Conservation (phyloP, 257 asterid genomes). For the Fraxinus americana region DNA sequence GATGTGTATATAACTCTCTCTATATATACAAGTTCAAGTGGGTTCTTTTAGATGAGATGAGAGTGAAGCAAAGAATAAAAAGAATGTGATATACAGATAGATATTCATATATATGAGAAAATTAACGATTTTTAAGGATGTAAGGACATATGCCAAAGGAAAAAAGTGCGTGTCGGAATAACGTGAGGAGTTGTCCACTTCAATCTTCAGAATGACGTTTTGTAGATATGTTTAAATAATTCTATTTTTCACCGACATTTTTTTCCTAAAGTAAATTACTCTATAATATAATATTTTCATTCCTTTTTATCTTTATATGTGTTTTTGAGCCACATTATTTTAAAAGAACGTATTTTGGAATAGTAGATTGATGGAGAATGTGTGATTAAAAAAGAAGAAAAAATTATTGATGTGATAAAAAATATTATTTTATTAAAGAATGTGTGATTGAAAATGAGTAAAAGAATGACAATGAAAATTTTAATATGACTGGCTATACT, state of each 20-base stretch:
- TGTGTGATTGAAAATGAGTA: no score
- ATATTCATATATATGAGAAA: not conserved
- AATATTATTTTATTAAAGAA: no score
- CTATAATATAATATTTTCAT: no score
- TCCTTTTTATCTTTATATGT: no score
- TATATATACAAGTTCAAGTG: not conserved
- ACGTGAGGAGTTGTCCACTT: slow-evolving; percentile 4
- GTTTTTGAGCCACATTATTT: no score
- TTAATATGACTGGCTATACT: no score
- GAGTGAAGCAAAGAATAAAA: slow-evolving; percentile 4
- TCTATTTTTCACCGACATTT: slow-evolving; percentile 31
- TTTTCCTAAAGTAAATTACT: not conserved
- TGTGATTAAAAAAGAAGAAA: no score
- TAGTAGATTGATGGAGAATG: no score
- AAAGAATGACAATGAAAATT: no score
- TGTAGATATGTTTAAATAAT: not conserved
- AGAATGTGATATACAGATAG: not conserved
- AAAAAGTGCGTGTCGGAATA: slow-evolving; percentile 35
- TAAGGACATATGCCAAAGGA: slow-evolving; percentile 32
- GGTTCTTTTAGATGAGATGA: slow-evolving; percentile 1
- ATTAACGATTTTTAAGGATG: not conserved
- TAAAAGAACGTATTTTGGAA: no score
- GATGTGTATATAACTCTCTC: not conserved
- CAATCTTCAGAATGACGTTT: slow-evolving; percentile 34
- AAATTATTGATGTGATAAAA: no score